A percentile compares a stretch with the other conserved stretches of the same genome.
Evolutionary conservation across 192 early-diverging fungal species (phyloP).

Genomic region (Geranomyces michiganensis): DNA sequence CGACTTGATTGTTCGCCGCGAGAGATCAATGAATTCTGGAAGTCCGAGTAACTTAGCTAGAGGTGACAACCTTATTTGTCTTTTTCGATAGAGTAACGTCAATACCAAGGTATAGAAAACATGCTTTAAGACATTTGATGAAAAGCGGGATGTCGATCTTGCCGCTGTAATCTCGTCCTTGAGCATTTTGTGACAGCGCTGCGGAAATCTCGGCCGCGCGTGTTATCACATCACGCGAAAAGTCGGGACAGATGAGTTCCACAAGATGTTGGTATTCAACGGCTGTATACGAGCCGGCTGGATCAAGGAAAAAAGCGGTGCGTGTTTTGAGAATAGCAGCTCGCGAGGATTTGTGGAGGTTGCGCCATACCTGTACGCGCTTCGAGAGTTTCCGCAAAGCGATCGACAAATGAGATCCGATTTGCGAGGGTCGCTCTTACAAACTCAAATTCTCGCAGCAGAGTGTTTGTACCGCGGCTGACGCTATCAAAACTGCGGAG

Average conservation of each 20-base stretch:
- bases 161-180: background rate
- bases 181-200: background rate
- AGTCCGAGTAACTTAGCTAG: too few relatives aligned
- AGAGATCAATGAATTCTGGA: background rate
- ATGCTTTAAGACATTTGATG: background rate
- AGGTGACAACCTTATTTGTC: background rate
- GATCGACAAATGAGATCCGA: conserved; percentile 26
- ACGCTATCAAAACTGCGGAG: conserved; percentile 36
- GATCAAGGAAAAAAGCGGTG: background rate
- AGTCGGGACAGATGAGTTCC: conserved; percentile 41
- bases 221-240: conserved; percentile 22
- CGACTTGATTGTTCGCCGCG: background rate
- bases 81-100: background rate
- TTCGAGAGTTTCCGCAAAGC: conserved; percentile 18
- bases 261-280: conserved; percentile 34
- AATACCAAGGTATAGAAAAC: conserved; percentile 10
- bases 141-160: conserved; percentile 2
- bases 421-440: conserved; percentile 31
- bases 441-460: conserved; percentile 38
- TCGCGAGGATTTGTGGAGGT: background rate
- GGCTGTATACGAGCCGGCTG: conserved; percentile 14
- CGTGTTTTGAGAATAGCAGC: too few relatives aligned
- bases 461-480: conserved; percentile 30
- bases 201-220: conserved; percentile 18
- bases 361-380: conserved; percentile 8